A percentile compares a stretch with the other conserved stretches of the same genome.
Evolutionary conservation across 1,284 basidiomycete genomes (phyloP).

Genomic region (Ganoderma multipileum): DNA sequence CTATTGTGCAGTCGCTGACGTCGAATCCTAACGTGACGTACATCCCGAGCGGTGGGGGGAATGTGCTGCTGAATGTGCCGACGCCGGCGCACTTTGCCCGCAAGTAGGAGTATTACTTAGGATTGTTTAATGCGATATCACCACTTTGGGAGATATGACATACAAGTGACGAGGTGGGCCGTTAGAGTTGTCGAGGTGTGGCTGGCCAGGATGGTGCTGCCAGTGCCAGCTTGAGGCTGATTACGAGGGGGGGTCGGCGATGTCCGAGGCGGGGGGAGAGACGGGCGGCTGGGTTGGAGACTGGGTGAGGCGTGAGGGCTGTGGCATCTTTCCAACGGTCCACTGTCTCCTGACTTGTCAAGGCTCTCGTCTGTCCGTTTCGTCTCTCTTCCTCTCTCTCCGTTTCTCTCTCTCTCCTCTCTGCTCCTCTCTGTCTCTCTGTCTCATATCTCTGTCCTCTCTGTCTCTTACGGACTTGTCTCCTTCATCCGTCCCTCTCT

Average conservation of each 20-base stretch:
- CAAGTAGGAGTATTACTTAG: slow-evolving; percentile 41
- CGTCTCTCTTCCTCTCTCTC: slow-evolving; percentile 46
- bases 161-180: neutral
- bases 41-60: slow-evolving; percentile 81
- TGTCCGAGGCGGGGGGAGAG: slow-evolving; percentile 34
- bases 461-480: slow-evolving; percentile 48
- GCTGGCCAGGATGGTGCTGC: too few species aligned
- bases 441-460: slow-evolving; percentile 51
- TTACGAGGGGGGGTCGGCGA: slow-evolving; percentile 35
- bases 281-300: slow-evolving; percentile 18
- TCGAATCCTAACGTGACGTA: slow-evolving; percentile 88
- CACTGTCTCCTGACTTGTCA: slow-evolving; percentile 42
- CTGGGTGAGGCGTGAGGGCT: too few species aligned
- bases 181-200: too few species aligned
- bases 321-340: slow-evolving; percentile 35
- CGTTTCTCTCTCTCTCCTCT: slow-evolving; percentile 46
- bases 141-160: neutral
- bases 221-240: too few species aligned
- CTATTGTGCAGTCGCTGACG: slow-evolving; percentile 87
- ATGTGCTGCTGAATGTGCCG: slow-evolving; percentile 86
- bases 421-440: slow-evolving; percentile 36
- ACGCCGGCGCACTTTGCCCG: slow-evolving; percentile 44
- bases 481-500: slow-evolving; percentile 48
- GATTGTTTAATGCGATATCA: slow-evolving; percentile 8
- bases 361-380: slow-evolving; percentile 47